A percentile compares a stretch with the other conserved stretches of the same genome.
Conservation (phyloP, 2,329 filamentous ascomycete species). For the Alternaria tenuissima region DNA sequence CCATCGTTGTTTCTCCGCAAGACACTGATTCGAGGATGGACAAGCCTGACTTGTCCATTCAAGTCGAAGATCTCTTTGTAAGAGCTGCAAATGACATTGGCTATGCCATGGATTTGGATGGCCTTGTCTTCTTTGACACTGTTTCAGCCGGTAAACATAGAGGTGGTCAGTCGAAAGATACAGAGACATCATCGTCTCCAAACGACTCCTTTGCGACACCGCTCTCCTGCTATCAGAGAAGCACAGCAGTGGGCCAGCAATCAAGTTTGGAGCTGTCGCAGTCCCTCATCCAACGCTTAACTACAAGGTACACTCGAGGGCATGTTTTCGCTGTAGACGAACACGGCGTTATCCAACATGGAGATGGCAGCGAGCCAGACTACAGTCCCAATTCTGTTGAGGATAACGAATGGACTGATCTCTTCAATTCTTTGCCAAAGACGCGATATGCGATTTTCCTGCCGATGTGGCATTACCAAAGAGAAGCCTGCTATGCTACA, state of each 20-base stretch:
- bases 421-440: constrained; percentile 16
- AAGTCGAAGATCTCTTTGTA: constrained; percentile 10
- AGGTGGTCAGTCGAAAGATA: neutral
- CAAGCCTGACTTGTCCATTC: neutral
- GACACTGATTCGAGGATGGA: neutral
- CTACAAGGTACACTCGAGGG: constrained; percentile 13
- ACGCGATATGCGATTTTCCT: constrained; percentile 23
- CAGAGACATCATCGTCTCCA: neutral
- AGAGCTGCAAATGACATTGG: constrained; percentile 16
- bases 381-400: neutral
- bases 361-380: neutral
- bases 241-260: neutral
- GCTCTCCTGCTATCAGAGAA: constrained; percentile 11
- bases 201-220: constrained; percentile 1
- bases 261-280: constrained; percentile 1
- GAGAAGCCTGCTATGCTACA: constrained; percentile 28
- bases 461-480: constrained; percentile 40
- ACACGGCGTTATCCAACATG: constrained; percentile 12
- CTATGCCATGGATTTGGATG: constrained; percentile 16
- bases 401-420: constrained; percentile 7
- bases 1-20: neutral
- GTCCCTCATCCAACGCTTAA: constrained; percentile 18
- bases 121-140: constrained; percentile 17
- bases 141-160: constrained; percentile 2
- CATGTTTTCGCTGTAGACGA: constrained; percentile 19